phyloP scores from a whole-genome alignment of 169 alveolate genomes.

The Plasmodium gonderi region DNA sequence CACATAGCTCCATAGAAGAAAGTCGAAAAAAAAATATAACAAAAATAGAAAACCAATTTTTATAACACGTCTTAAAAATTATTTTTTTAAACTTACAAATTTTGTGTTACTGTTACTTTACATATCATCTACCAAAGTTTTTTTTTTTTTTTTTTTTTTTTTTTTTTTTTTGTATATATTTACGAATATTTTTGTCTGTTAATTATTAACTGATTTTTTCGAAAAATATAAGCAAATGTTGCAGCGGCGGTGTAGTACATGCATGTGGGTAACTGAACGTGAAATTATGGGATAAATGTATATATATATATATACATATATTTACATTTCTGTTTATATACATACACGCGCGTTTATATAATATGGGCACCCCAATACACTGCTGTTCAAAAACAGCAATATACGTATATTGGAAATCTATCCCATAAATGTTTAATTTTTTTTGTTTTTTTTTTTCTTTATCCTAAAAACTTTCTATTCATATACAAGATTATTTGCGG shows the following conservation, averaged over 20 bases:
- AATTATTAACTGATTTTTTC: too few species aligned
- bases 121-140: neutral
- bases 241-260: constrained; percentile 12
- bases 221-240: neutral
- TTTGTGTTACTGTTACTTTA: neutral
- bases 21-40: neutral
- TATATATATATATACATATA: neutral
- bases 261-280: neutral
- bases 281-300: neutral
- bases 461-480: neutral
- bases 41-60: neutral
- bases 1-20: neutral
- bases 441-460: neutral
- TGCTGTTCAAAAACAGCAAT: too few species aligned
- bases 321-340: neutral
- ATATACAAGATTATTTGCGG: neutral
- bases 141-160: neutral
- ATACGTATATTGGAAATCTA: neutral
- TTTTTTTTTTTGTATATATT: neutral
- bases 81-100: neutral
- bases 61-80: neutral
- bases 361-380: too few species aligned
- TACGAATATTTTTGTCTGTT: too few species aligned
- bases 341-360: too few species aligned
- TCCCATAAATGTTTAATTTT: neutral